Evolutionary conservation across 1,284 basidiomycete species (phyloP).

Genomic region (Malassezia obtusa): DNA sequence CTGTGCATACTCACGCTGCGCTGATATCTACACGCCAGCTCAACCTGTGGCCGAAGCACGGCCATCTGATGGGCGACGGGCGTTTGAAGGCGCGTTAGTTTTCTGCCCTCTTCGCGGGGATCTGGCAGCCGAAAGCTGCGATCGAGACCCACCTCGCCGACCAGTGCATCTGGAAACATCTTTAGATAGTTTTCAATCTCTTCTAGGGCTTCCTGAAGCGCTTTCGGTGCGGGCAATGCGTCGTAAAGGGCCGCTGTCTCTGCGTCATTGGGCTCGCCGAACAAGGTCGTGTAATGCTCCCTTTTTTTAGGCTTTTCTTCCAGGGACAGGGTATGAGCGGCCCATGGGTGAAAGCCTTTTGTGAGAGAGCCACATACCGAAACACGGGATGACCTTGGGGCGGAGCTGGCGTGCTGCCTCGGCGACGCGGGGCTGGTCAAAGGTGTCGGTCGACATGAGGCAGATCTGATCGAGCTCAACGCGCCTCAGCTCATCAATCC

Average conservation of each 20-base stretch:
- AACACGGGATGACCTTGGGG: constrained; percentile 24
- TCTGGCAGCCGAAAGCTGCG: constrained; percentile 34
- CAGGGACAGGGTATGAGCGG: constrained; percentile 32
- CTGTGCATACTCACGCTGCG: constrained; percentile 42
- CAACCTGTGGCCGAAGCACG: constrained; percentile 30
- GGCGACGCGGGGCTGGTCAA: constrained; percentile 33
- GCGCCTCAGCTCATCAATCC: constrained; percentile 12
- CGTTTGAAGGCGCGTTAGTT: constrained; percentile 29
- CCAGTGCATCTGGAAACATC: constrained; percentile 25
- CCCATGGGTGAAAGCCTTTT: constrained; percentile 39
- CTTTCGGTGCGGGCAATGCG: constrained; percentile 26
- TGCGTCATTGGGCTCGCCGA: constrained; percentile 14
- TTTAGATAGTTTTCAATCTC: constrained; percentile 22
- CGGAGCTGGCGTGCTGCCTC: constrained; percentile 14
- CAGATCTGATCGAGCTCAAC: constrained; percentile 18
- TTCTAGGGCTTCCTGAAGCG: constrained; percentile 19
- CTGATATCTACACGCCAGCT: constrained; percentile 22
- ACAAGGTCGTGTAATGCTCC: constrained; percentile 27
- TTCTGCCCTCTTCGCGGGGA: not conserved
- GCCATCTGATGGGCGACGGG: constrained; percentile 35
- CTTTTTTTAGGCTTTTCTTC: constrained; percentile 15
- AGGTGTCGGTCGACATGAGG: constrained; percentile 35
- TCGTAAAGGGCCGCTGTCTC: constrained; percentile 24
- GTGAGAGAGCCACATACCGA: constrained; percentile 14
- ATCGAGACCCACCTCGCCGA: constrained; percentile 43